A percentile compares a stretch with the other conserved stretches of the same genome.
Evolutionary conservation across 2,329 filamentous ascomycete species (phyloP).

Genomic region (Trichoderma guizhouense): DNA sequence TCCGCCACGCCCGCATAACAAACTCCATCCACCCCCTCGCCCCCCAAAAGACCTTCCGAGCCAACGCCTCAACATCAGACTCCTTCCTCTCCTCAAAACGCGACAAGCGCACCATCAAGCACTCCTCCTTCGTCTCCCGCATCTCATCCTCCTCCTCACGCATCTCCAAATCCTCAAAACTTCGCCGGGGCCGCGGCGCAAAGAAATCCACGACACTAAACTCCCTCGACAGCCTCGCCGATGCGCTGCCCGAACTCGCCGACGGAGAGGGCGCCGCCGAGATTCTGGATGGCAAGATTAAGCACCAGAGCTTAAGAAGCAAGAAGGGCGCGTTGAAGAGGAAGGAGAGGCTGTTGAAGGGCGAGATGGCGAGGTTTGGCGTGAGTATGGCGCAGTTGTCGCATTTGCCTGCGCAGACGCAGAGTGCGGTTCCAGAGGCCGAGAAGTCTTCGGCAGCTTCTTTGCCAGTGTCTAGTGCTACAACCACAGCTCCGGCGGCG

Average conservation of each 20-base stretch:
- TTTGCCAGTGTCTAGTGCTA: background rate
- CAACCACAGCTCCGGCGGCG: constrained; percentile 33
- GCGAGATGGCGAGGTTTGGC: constrained; percentile 81
- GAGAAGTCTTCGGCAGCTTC: background rate
- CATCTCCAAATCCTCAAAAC: constrained; percentile 22
- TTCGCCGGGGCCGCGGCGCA: background rate
- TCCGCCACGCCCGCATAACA: constrained; percentile 50
- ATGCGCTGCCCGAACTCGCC: constrained; percentile 68
- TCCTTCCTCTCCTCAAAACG: constrained; percentile 70
- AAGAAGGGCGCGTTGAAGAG: constrained; percentile 77
- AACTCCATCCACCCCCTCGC: constrained; percentile 48
- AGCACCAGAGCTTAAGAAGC: constrained; percentile 70
- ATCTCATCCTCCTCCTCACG: constrained; percentile 57
- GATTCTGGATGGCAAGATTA: constrained; percentile 56
- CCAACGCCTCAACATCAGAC: constrained; percentile 50
- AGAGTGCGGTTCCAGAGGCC: background rate
- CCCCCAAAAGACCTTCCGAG: constrained; percentile 51
- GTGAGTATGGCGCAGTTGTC: constrained; percentile 76
- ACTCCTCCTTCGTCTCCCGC: constrained; percentile 72
- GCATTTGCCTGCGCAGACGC: constrained; percentile 29
- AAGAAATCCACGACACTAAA: constrained; percentile 69
- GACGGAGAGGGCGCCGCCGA: constrained; percentile 46
- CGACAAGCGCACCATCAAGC: constrained; percentile 80
- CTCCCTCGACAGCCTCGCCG: constrained; percentile 70
- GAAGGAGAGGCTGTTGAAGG: constrained; percentile 74